phyloP scores from a whole-genome alignment of 108 stramenopile species.

The Pseudonitzschia multiseries region DNA sequence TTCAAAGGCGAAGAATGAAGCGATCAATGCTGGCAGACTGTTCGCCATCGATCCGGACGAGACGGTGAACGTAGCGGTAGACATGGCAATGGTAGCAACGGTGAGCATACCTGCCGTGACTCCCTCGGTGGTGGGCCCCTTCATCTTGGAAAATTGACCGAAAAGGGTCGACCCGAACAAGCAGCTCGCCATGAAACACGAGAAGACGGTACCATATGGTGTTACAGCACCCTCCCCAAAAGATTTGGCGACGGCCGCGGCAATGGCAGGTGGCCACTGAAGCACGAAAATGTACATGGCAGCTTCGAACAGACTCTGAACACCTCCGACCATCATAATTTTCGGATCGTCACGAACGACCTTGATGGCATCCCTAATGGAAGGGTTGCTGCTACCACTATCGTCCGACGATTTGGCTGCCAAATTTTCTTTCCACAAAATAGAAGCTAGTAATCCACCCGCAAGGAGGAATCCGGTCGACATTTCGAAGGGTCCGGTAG shows the following conservation, averaged over 20 bases:
- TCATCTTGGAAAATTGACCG: conserved; percentile 62
- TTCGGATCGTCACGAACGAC: conserved; percentile 79
- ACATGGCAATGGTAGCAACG: conserved; percentile 85
- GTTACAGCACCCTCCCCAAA: conserved; percentile 62
- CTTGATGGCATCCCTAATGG: conserved; percentile 81
- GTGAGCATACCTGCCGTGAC: conserved; percentile 73
- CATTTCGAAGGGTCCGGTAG: conserved; percentile 96
- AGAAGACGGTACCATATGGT: conserved; percentile 90
- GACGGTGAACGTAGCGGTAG: conserved; percentile 67
- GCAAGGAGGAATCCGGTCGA: conserved; percentile 85
- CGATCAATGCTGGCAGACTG: conserved; percentile 32
- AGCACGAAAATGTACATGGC: conserved; percentile 97
- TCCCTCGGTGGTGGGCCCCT: conserved; percentile 67
- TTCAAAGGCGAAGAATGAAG: conserved; percentile 92
- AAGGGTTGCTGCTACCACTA: conserved; percentile 38
- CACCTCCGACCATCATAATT: conserved; percentile 89
- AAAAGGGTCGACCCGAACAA: conserved; percentile 88
- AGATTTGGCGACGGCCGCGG: conserved; percentile 53
- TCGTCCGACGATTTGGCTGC: conserved; percentile 31
- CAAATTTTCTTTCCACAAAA: conserved; percentile 93
- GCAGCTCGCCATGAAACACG: conserved; percentile 94
- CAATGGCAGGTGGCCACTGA: conserved; percentile 93
- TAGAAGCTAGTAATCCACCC: conserved; percentile 71
- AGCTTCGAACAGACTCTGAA: conserved; percentile 93
- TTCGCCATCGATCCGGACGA: conserved; percentile 36